phyloP scores from a whole-genome alignment of 2,329 filamentous ascomycete genomes.

The Talaromyces sp. region DNA sequence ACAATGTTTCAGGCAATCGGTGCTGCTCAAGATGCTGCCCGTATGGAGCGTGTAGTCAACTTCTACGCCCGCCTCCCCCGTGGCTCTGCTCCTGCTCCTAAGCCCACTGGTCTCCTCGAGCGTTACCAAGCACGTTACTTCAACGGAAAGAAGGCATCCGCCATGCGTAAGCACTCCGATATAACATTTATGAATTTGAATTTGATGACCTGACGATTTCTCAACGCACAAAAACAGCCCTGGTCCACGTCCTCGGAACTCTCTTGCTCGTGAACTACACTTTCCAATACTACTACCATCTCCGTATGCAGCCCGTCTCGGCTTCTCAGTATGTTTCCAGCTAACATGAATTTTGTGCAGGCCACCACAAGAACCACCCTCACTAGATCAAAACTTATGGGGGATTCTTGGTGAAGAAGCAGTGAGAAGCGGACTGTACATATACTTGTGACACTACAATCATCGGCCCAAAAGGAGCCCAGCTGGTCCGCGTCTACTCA shows the following conservation, averaged over 20 bases:
- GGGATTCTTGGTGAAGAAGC: constrained; percentile 5
- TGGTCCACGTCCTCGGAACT: constrained; percentile 77
- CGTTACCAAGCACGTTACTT: constrained; percentile 87
- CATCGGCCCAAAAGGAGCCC: constrained; percentile 19
- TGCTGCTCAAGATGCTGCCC: constrained; percentile 87
- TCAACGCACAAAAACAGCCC: constrained; percentile 52
- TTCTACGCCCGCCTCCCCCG: constrained; percentile 99
- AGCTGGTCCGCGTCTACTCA: constrained; percentile 1
- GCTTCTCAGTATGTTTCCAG: not conserved
- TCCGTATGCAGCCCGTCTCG: constrained; percentile 62
- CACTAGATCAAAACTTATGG: constrained; percentile 59
- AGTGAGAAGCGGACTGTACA: constrained; percentile 33
- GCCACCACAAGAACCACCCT: constrained; percentile 99
- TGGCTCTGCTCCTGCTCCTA: constrained; percentile 75
- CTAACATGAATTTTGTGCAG: constrained; percentile 43
- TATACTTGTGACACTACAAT: constrained; percentile 29
- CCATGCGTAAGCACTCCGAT: constrained; percentile 65
- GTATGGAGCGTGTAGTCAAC: constrained; percentile 95
- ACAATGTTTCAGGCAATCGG: constrained; percentile 71
- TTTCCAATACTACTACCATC: constrained; percentile 99
- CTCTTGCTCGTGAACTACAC: constrained; percentile 82
- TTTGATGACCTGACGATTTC: constrained; percentile 8
- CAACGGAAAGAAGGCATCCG: constrained; percentile 77
- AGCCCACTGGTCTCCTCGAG: constrained; percentile 76
- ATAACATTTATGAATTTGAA: not conserved